Base-by-base conservation (phyloP, 768 basidiomycete species). In the Kwoniella shandongensis region DNA sequence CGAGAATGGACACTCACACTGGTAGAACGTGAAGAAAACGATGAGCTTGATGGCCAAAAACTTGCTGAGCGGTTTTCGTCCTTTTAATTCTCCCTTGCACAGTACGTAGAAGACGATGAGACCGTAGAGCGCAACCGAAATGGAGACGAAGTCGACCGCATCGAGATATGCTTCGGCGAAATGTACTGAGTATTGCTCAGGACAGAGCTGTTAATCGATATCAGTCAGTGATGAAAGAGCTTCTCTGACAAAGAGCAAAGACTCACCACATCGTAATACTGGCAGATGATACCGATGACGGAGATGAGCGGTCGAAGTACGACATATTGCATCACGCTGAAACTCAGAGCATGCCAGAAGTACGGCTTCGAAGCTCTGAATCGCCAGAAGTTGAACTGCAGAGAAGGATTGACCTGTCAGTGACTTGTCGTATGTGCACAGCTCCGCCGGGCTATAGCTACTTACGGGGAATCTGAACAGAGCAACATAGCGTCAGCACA, bases 11-110 rank as follows among this genome's bases (percentile, higher is more conserved):
- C 89, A 75, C 66, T 90, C 87, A 1, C 82, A 80, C 68, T 92
- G 91, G 74, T 92, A 94, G 76, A 89, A 92, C 0, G 89, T 91
- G 73, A 88, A 85, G 83, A 91, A 85, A 41, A 91, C 87, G 45
- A 90, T 73, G 38, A 77, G 51, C 63, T 93, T 93, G 79, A 94
- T 91, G 2, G 84, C 79, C 59, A 93, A 71, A 75, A 94, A 94
- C 79, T 93, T 93, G 23, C 86, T 83, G 26, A 92, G 78, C 25
- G 91, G 92, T 25, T 86, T 81, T 17, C 84, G 81, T 30, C 86
- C 88, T 52, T 69, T 78, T n/a, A 94, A 82, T 64, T 92, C 91
- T 17, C 88, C 85, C 57, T 85, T 83, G 46, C 85, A 89, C 41
- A 94, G 80, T 20, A 83, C 85, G 70, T 93, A 93, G 76, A 92